A percentile compares a stretch with the other conserved stretches of the same genome.
These are phyloP conservation scores for Pouteria glomerata DNA, from an alignment of 148 eudicot genomes.

Conservation along the genomic window DNA sequence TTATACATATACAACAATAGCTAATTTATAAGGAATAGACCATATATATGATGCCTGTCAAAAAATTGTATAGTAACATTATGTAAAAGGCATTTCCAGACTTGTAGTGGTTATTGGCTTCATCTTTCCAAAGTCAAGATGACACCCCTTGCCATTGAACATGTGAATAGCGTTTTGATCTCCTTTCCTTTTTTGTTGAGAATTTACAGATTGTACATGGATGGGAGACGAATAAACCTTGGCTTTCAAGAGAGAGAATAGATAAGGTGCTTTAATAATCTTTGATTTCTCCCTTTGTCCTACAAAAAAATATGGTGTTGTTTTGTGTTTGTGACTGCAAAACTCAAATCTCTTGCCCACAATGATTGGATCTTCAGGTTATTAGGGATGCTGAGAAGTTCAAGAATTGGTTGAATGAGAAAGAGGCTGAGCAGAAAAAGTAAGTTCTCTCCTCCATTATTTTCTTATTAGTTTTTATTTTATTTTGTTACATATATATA, in stretches of 20 bases:
- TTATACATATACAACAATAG: no score
- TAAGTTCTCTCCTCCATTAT: conserved; percentile 22
- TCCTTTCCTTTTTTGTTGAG: not conserved
- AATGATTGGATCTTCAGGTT: conserved; percentile 39
- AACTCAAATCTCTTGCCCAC: not conserved
- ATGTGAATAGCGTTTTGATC: no score
- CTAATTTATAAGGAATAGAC: no score
- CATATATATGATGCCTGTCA: no score
- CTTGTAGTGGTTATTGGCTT: no score
- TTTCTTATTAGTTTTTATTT: not conserved
- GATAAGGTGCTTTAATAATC: conserved; percentile 52
- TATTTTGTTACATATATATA: no score
- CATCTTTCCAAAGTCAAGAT: no score
- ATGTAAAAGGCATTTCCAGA: no score
- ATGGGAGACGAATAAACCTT: conserved; percentile 79
- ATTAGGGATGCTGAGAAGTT: conserved; percentile 56
- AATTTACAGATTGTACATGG: conserved; percentile 55
- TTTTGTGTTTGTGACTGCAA: not conserved
- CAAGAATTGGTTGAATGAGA: conserved; percentile 74
- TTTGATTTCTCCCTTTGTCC: not conserved
- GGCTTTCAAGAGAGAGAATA: conserved; percentile 79
- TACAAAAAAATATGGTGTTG: not conserved
- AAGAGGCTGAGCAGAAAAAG: conserved; percentile 80
- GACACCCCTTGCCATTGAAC: no score
- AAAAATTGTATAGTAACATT: no score